Evolutionary conservation across 768 basidiomycete species (phyloP).

Genomic region (Hygrophoropsis aurantiaca): DNA sequence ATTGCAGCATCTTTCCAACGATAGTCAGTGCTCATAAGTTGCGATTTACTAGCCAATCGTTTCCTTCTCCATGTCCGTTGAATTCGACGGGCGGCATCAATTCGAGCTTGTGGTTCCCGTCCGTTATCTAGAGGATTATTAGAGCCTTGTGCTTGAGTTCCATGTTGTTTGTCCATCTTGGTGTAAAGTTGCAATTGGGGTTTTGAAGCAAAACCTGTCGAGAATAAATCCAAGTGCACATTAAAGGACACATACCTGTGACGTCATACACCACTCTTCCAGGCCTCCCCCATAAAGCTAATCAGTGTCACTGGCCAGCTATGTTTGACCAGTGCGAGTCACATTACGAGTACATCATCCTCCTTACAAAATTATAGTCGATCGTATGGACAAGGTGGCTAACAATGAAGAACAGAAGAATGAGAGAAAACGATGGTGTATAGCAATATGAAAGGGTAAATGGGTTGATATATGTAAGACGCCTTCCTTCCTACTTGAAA

Average conservation of each 20-base stretch:
- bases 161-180: too few relatives aligned
- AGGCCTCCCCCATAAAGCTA: too few relatives aligned
- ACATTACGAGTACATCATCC: conserved; percentile 23
- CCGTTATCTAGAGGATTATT: too few relatives aligned
- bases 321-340: too few relatives aligned
- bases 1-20: conserved; percentile 35
- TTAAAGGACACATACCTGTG: too few relatives aligned
- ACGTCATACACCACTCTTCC: too few relatives aligned
- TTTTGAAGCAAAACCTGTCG: too few relatives aligned
- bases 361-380: conserved; percentile 32
- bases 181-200: too few relatives aligned
- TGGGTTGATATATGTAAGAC: conserved; percentile 22
- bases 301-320: too few relatives aligned
- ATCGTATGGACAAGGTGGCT: conserved; percentile 19
- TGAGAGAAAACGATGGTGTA: conserved; percentile 7
- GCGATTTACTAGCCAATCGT: conserved; percentile 8
- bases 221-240: too few relatives aligned
- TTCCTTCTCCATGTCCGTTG: conserved; percentile 40
- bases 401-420: conserved; percentile 14
- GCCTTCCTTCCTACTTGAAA: conserved; percentile 25
- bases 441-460: conserved; percentile 17
- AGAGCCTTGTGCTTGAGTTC: too few relatives aligned
- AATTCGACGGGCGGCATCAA: conserved; percentile 36
- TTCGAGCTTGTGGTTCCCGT: not conserved
- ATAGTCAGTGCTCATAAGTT: conserved; percentile 10